Conservation (phyloP, 2,329 filamentous ascomycete genomes). For the Microcyclosporella mali region DNA sequence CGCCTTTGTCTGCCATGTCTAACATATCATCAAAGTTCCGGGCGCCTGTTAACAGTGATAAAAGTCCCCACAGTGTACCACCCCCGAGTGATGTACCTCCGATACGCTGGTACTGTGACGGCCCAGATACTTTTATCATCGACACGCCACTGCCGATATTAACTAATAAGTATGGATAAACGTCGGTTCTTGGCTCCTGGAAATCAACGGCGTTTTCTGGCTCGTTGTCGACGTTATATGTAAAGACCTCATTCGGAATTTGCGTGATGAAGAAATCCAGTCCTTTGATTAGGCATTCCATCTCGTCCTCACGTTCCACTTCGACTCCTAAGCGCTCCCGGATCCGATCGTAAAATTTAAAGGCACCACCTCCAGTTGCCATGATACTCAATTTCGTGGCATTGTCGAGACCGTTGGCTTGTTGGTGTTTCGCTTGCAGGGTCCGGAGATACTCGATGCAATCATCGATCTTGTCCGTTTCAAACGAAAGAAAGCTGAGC, state of each 20-base stretch:
- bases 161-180: slow-evolving; percentile 94
- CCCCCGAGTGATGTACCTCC: slow-evolving; percentile 92
- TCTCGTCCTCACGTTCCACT: slow-evolving; percentile 89
- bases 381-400: slow-evolving; percentile 71
- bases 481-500: slow-evolving; percentile 91
- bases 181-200: slow-evolving; percentile 66
- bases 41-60: slow-evolving; percentile 87
- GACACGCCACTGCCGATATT: slow-evolving; percentile 97
- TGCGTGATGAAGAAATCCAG: slow-evolving; percentile 99
- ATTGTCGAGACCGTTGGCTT: slow-evolving; percentile 44
- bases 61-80: slow-evolving; percentile 93
- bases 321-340: slow-evolving; percentile 76
- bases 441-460: slow-evolving; percentile 88
- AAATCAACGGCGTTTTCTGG: slow-evolving; percentile 76
- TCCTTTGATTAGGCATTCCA: slow-evolving; percentile 91
- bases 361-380: slow-evolving; percentile 92
- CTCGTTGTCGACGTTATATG: slow-evolving; percentile 68
- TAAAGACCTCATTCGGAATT: slow-evolving; percentile 94
- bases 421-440: slow-evolving; percentile 73
- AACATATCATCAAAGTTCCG: slow-evolving; percentile 98
- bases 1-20: slow-evolving; percentile 78
- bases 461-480: slow-evolving; percentile 88
- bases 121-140: slow-evolving; percentile 94
- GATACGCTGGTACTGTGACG: slow-evolving; percentile 78
- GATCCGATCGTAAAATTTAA: slow-evolving; percentile 93